Evolutionary conservation across 441 rosid species (phyloP).

Genomic region (Populus trichocarpa): DNA sequence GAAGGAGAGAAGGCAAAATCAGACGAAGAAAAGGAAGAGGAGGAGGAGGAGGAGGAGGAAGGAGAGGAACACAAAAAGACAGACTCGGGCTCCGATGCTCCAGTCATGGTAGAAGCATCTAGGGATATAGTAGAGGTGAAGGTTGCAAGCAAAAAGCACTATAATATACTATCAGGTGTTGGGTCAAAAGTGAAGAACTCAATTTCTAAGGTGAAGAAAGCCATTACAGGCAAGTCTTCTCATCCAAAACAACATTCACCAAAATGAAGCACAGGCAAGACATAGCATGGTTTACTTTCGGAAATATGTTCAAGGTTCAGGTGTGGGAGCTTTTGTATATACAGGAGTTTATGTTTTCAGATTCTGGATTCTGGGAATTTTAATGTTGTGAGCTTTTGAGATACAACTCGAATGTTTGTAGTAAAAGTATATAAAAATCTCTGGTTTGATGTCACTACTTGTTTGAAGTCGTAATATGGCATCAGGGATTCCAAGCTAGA

Average conservation of each 20-base stretch:
- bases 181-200: constrained; percentile 93
- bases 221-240: constrained; percentile 78
- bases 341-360: background rate
- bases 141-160: constrained; percentile 66
- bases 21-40: constrained; percentile 32
- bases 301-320: background rate
- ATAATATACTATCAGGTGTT: constrained; percentile 73
- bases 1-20: constrained; percentile 39
- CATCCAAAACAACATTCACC: constrained; percentile 60
- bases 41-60: constrained; percentile 26
- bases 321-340: background rate
- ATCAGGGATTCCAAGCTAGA: too few species aligned
- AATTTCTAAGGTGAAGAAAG: constrained; percentile 90
- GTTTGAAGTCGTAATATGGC: too few species aligned
- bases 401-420: background rate
- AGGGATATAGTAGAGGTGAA: constrained; percentile 50
- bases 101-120: constrained; percentile 56
- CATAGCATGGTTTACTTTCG: background rate
- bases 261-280: constrained; percentile 20
- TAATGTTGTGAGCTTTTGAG: background rate
- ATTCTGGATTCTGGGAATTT: background rate
- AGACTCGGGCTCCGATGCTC: constrained; percentile 58
- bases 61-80: constrained; percentile 48
- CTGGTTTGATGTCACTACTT: background rate
- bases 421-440: background rate